phyloP scores from a whole-genome alignment of 2,329 filamentous ascomycete genomes.

The Gaeumannomyces tritici region DNA sequence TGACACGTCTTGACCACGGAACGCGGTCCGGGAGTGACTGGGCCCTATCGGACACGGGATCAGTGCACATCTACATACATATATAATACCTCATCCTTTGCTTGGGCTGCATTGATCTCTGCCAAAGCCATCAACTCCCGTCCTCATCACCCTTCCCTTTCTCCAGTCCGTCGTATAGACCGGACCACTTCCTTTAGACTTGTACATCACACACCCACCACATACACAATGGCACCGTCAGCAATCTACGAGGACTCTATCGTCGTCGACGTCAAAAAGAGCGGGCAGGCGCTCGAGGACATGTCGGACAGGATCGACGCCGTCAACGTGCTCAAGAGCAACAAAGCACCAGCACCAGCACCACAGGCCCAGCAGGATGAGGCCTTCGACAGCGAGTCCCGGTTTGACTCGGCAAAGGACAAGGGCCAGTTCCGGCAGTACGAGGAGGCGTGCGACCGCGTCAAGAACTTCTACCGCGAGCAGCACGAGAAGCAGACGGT shows the following conservation, averaged over 20 bases:
- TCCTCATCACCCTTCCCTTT: not conserved
- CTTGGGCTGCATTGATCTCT: not conserved
- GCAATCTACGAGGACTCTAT: constrained; percentile 11
- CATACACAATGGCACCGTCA: constrained; percentile 17
- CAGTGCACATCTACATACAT: not conserved
- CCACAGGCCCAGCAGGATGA: constrained; percentile 1
- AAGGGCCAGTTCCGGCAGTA: constrained; percentile 51
- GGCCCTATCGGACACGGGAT: too few species aligned
- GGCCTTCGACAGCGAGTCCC: constrained; percentile 11
- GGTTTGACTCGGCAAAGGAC: constrained; percentile 23
- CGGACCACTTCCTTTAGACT: not conserved
- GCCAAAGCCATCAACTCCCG: not conserved
- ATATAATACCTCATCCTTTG: not conserved
- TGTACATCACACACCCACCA: not conserved
- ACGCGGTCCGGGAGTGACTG: not conserved
- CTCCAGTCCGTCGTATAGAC: not conserved
- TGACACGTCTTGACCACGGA: not conserved
- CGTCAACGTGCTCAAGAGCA: constrained; percentile 21
- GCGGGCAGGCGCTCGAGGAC: constrained; percentile 19
- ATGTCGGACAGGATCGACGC: constrained; percentile 24
- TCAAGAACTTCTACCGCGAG: constrained; percentile 78
- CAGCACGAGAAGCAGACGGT: constrained; percentile 65
- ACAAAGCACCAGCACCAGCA: not conserved
- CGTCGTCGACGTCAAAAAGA: constrained; percentile 6
- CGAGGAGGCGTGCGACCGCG: constrained; percentile 70